Conservation (phyloP, 2,329 filamentous ascomycete species). For the Aspergillus puulaauensis region DNA sequence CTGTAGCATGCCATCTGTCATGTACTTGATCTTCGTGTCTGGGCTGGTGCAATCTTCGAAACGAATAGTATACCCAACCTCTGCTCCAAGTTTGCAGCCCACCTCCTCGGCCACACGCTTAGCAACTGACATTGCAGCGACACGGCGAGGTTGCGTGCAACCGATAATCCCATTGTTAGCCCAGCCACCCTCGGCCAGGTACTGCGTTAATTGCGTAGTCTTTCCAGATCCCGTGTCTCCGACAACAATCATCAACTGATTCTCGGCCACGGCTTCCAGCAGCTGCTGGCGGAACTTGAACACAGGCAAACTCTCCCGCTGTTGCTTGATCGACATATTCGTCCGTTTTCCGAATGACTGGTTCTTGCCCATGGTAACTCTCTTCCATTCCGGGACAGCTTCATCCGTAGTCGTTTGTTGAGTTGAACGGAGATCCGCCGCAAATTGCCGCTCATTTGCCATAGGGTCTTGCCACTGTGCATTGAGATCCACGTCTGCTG, state of each 20-base stretch:
- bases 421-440: constrained; percentile 74
- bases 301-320: constrained; percentile 85
- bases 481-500: constrained; percentile 75
- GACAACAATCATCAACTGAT: constrained; percentile 93
- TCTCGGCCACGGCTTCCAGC: constrained; percentile 79
- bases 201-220: constrained; percentile 94
- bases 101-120: constrained; percentile 97
- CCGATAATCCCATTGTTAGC: constrained; percentile 85
- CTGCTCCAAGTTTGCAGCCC: constrained; percentile 82
- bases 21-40: constrained; percentile 94
- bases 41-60: constrained; percentile 93
- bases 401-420: constrained; percentile 61
- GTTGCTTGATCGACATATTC: constrained; percentile 89
- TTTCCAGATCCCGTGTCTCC: constrained; percentile 97
- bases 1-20: constrained; percentile 98
- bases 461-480: constrained; percentile 98
- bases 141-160: constrained; percentile 94
- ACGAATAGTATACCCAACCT: constrained; percentile 95
- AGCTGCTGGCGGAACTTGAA: constrained; percentile 85
- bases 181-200: constrained; percentile 88
- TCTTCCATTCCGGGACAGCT: constrained; percentile 88
- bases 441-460: constrained; percentile 86
- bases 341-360: constrained; percentile 83
- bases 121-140: constrained; percentile 95
- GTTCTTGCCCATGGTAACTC: constrained; percentile 74